A percentile compares a stretch with the other conserved stretches of the same genome.
Evolutionary conservation across 768 basidiomycete genomes (phyloP).

Genomic region (Leccinellum albellum): DNA sequence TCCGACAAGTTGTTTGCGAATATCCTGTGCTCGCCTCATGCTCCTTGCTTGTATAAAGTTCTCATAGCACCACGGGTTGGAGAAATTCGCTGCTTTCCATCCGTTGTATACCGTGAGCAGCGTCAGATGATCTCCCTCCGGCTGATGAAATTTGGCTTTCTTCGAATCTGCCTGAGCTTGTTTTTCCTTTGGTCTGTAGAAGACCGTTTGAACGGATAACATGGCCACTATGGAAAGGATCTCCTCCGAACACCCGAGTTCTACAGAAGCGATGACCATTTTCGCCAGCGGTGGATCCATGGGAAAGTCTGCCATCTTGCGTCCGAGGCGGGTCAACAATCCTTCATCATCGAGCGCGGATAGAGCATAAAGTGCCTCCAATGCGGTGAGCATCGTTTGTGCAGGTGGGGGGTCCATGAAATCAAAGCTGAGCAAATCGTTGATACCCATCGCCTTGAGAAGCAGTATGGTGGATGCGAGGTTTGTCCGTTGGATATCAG

Average conservation of each 20-base stretch:
- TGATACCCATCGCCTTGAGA: constrained; percentile 98
- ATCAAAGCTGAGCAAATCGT: constrained; percentile 95
- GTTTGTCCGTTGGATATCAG: constrained; percentile 96
- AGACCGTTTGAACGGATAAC: constrained; percentile 94
- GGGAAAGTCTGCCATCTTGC: constrained; percentile 99
- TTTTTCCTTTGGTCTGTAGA: constrained; percentile 99
- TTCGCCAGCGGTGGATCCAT: constrained; percentile 96
- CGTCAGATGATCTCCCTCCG: constrained; percentile 95
- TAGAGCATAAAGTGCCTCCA: constrained; percentile 91
- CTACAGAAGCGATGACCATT: constrained; percentile 97
- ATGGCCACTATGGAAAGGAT: constrained; percentile 96
- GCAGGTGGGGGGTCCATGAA: constrained; percentile 99
- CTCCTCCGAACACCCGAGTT: constrained; percentile 96
- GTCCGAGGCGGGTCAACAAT: constrained; percentile 84
- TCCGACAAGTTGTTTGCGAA: constrained; percentile 93
- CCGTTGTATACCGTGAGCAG: constrained; percentile 95
- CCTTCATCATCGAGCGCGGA: constrained; percentile 98
- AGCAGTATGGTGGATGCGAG: constrained; percentile 89
- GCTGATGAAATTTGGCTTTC: constrained; percentile 99
- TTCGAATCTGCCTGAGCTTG: constrained; percentile 99
- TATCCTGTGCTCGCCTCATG: constrained; percentile 96
- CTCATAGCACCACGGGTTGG: constrained; percentile 99
- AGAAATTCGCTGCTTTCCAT: constrained; percentile 95
- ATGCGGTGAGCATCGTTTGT: constrained; percentile 92
- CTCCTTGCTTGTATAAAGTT: constrained; percentile 98